These are phyloP conservation scores for Avena insularis DNA, from an alignment of 176 grass and related monocot species.

Conservation along the genomic window DNA sequence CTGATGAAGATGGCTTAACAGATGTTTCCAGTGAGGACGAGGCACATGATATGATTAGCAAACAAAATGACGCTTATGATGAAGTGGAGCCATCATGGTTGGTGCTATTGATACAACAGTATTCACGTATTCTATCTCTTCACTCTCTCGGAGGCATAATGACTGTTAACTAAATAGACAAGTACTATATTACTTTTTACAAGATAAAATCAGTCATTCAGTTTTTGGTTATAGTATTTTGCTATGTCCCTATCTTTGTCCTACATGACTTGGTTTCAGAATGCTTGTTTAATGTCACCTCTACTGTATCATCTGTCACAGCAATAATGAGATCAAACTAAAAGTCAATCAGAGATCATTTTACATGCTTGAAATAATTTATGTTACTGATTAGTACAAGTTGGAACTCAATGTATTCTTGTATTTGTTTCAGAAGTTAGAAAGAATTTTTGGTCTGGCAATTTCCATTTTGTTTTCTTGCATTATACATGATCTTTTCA, in stretches of 20 bases:
- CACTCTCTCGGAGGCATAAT: not conserved
- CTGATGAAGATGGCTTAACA: constrained; percentile 32
- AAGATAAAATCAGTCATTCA: not conserved
- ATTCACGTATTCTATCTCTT: not conserved
- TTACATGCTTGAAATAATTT: not conserved
- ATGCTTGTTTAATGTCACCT: not conserved
- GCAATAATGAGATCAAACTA: not conserved
- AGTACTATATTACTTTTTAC: not conserved
- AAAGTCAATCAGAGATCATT: not conserved
- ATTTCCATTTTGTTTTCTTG: constrained; percentile 2
- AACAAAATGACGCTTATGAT: constrained; percentile 13
- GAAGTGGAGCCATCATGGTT: constrained; percentile 44
- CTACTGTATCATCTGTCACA: constrained; percentile 2
- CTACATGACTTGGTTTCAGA: constrained; percentile 1
- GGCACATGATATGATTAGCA: constrained; percentile 20
- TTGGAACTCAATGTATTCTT: constrained; percentile 15
- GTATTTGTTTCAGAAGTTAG: not conserved
- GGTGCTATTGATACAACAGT: constrained; percentile 20
- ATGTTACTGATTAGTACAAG: not conserved
- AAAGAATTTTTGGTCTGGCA: not conserved
- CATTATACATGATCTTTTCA: not conserved
- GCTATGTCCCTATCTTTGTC: not conserved
- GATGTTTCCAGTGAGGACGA: constrained; percentile 29
- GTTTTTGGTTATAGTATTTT: not conserved
- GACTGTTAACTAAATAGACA: not conserved